phyloP scores from a whole-genome alignment of 495 filamentous ascomycete species.

The Xylaria longipes region DNA sequence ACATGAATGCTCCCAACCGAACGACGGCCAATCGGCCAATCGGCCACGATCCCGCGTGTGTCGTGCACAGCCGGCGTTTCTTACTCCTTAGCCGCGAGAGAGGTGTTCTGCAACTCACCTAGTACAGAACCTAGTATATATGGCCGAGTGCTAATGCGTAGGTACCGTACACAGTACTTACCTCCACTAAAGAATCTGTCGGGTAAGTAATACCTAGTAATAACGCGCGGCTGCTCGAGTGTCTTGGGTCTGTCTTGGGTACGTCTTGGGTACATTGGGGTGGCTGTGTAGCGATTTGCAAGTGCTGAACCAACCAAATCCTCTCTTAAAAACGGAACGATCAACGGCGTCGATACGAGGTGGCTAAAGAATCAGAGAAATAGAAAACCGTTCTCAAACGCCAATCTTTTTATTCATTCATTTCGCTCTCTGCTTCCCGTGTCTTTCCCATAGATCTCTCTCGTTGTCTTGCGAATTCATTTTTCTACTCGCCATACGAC shows the following conservation, averaged over 20 bases:
- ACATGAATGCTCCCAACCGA: neutral
- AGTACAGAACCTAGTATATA: too few species aligned
- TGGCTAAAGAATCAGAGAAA: conserved; percentile 8
- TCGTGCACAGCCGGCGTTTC: neutral
- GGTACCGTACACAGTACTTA: neutral
- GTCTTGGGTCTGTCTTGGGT: too few species aligned
- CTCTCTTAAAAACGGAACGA: neutral
- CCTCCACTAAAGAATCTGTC: neutral
- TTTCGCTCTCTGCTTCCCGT: neutral
- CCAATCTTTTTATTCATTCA: neutral
- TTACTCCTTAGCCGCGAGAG: neutral
- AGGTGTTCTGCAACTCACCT: too few species aligned
- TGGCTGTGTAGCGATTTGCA: conserved; percentile 24
- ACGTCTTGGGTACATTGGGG: neutral
- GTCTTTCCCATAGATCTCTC: neutral
- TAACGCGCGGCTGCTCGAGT: conserved; percentile 14
- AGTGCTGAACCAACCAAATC: conserved; percentile 22
- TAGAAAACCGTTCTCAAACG: conserved; percentile 4
- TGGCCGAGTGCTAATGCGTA: neutral
- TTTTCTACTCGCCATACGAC: neutral
- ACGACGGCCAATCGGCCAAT: neutral
- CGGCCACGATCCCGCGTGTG: neutral
- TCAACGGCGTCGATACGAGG: conserved; percentile 19
- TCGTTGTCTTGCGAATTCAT: neutral
- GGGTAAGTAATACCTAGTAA: neutral